Conservation (phyloP, 148 eudicot genomes). For the Camellia japonica region DNA sequence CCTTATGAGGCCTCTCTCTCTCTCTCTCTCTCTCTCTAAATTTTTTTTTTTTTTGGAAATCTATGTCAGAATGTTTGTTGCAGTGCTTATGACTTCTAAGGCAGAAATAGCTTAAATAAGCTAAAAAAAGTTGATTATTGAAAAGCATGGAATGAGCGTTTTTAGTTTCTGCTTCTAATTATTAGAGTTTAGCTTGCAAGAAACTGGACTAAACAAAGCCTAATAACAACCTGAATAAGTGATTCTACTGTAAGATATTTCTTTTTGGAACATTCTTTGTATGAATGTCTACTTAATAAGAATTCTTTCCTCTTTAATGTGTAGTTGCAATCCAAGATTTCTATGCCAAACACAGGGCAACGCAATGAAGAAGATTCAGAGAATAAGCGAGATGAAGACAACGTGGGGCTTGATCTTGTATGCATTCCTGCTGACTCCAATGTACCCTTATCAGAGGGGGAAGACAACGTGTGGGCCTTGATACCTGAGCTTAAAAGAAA, state of each 20-base stretch:
- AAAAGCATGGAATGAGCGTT: too few species aligned
- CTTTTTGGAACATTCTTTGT: neutral
- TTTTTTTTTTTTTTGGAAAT: too few species aligned
- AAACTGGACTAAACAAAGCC: too few species aligned
- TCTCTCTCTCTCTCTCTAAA: too few species aligned
- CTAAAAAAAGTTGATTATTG: too few species aligned
- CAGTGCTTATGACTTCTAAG: too few species aligned
- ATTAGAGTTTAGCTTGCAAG: too few species aligned
- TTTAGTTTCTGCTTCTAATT: too few species aligned
- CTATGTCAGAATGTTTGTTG: too few species aligned
- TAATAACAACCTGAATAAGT: neutral
- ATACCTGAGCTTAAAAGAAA: conserved; percentile 71
- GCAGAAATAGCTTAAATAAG: too few species aligned
- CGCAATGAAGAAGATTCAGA: conserved; percentile 52
- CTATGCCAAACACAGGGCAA: conserved; percentile 39
- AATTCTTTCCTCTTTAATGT: conserved; percentile 1
- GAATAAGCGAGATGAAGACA: conserved; percentile 41
- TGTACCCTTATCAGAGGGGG: conserved; percentile 42
- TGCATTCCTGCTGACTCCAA: conserved; percentile 51
- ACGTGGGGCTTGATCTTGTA: conserved; percentile 45
- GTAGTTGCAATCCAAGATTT: conserved; percentile 49
- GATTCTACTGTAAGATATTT: neutral
- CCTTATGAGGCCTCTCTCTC: too few species aligned
- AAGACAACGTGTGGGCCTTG: conserved; percentile 80
- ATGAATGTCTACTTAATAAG: neutral